phyloP scores from a whole-genome alignment of 2,329 filamentous ascomycete genomes.

The Diaporthe vaccinii region DNA sequence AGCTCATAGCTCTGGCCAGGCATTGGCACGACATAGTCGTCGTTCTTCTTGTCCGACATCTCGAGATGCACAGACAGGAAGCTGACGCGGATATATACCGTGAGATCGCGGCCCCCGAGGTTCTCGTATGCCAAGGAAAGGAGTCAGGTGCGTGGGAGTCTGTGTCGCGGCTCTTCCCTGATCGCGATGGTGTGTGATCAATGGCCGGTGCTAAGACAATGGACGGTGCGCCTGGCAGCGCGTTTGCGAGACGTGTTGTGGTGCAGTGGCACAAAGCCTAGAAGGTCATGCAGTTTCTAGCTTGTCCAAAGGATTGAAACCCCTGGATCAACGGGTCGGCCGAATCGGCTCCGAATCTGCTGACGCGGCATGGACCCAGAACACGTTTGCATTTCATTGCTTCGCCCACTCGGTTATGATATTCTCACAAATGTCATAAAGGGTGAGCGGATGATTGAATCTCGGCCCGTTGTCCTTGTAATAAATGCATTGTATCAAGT shows the following conservation, averaged over 20 bases:
- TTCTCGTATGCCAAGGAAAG: too few species aligned
- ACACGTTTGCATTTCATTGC: background rate
- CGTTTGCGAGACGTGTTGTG: background rate
- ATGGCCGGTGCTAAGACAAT: background rate
- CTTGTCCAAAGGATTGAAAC: background rate
- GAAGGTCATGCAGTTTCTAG: background rate
- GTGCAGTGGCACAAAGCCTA: background rate
- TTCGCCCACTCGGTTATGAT: background rate
- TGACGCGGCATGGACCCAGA: conserved; percentile 10
- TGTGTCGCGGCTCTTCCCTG: background rate
- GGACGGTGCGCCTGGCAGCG: background rate
- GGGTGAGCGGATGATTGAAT: background rate
- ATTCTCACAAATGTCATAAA: background rate
- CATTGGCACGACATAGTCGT: conserved; percentile 81
- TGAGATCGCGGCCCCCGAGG: background rate
- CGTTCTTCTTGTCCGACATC: conserved; percentile 93
- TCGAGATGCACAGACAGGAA: background rate
- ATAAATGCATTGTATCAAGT: background rate
- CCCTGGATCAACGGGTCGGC: background rate
- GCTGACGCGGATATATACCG: background rate
- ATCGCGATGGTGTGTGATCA: background rate
- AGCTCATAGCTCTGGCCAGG: conserved; percentile 61
- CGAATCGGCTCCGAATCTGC: conserved; percentile 12
- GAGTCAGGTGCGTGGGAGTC: too few species aligned
- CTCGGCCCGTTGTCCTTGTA: background rate